phyloP scores from a whole-genome alignment of 1,284 basidiomycete species.

The Anthracocystis panici-leucophaei region DNA sequence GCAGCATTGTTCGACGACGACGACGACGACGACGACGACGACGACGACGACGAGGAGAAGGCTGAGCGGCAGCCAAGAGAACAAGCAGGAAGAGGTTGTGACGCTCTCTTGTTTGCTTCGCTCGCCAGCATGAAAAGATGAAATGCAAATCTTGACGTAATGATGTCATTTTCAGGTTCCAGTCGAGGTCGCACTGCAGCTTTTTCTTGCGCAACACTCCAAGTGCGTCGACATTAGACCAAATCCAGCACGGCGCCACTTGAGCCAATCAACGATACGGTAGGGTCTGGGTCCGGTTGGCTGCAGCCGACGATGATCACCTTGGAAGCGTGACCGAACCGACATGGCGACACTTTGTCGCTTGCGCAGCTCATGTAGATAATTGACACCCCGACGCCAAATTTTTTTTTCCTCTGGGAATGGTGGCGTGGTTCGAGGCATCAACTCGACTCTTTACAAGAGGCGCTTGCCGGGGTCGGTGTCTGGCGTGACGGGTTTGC shows the following conservation, averaged over 20 bases:
- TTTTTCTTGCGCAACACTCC: background rate
- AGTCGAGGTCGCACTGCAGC: slow-evolving; percentile 1
- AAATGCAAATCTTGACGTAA: background rate
- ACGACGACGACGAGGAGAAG: no score
- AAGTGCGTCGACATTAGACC: slow-evolving; percentile 1
- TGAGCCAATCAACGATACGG: background rate
- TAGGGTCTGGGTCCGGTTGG: background rate
- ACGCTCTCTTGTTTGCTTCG: no score
- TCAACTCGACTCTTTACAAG: background rate
- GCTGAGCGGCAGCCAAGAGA: no score
- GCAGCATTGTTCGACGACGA: no score
- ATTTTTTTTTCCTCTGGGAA: background rate
- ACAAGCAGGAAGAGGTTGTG: no score
- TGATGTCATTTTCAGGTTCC: slow-evolving; percentile 11
- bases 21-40: no score
- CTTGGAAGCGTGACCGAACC: no score
- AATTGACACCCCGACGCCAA: background rate
- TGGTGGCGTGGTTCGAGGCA: background rate
- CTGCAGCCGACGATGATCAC: background rate
- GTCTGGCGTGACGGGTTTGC: background rate
- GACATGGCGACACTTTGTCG: no score
- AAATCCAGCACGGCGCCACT: background rate
- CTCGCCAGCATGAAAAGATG: background rate
- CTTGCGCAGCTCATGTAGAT: no score
- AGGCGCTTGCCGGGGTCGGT: slow-evolving; percentile 1